These are phyloP conservation scores for Termitomyces sp. DNA, from an alignment of 768 basidiomycete species.

Conservation along the genomic window DNA sequence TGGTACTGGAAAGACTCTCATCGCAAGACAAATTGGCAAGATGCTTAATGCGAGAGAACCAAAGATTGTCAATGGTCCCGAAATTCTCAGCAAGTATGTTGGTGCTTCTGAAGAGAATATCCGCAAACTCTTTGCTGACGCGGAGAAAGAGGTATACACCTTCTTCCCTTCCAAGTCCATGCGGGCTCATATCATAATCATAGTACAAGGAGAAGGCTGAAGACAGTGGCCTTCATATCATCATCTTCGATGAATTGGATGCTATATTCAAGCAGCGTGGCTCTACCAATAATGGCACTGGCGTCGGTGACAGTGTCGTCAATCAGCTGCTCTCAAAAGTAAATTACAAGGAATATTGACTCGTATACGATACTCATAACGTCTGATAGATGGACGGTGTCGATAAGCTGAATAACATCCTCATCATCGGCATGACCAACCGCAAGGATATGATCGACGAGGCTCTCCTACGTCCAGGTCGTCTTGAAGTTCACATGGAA, in stretches of 20 bases:
- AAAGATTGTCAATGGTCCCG: slow-evolving; percentile 97
- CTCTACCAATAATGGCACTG: slow-evolving; percentile 84
- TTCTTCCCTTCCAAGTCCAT: background rate
- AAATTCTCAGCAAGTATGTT: slow-evolving; percentile 95
- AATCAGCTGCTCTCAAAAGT: slow-evolving; percentile 98
- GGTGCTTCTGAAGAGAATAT: slow-evolving; percentile 98
- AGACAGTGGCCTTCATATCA: slow-evolving; percentile 96
- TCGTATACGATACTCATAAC: background rate
- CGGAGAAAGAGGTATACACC: slow-evolving; percentile 81
- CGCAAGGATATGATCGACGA: slow-evolving; percentile 99
- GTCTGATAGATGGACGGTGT: slow-evolving; percentile 91
- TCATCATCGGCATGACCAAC: slow-evolving; percentile 99
- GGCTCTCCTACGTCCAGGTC: slow-evolving; percentile 92
- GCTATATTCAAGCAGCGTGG: slow-evolving; percentile 99
- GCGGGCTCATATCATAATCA: background rate
- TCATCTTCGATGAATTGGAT: slow-evolving; percentile 98
- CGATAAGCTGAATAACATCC: slow-evolving; percentile 96
- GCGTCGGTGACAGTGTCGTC: slow-evolving; percentile 98
- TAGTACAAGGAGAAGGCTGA: slow-evolving; percentile 97
- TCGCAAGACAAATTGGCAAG: slow-evolving; percentile 98
- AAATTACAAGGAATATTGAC: slow-evolving; percentile 2
- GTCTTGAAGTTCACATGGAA: slow-evolving; percentile 99
- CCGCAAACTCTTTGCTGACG: slow-evolving; percentile 95
- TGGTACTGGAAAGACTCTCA: slow-evolving; percentile 96
- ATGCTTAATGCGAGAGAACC: slow-evolving; percentile 98